A percentile compares a stretch with the other conserved stretches of the same genome.
phyloP scores from a whole-genome alignment of 2,329 filamentous ascomycete species.

The Endoconidiophora polonica region DNA sequence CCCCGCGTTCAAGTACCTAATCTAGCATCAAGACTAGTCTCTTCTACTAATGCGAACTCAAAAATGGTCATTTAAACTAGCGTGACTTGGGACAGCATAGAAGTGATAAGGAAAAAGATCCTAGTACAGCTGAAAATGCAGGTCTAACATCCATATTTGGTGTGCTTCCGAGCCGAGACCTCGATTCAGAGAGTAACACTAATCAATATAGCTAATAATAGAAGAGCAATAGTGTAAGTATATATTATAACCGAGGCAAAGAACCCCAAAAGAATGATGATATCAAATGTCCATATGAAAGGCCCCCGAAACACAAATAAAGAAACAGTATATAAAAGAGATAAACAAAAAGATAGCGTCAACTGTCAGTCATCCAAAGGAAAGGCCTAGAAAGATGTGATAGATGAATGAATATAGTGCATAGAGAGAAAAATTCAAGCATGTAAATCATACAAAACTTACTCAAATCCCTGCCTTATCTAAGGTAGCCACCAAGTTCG shows the following conservation, averaged over 20 bases:
- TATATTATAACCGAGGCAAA: neutral
- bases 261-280: neutral
- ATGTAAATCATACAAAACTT: conserved; percentile 3
- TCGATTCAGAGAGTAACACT: no score
- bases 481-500: conserved; percentile 43
- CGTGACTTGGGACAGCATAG: no score
- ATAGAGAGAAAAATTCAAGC: neutral
- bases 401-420: no score
- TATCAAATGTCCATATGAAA: neutral
- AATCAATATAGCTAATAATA: neutral
- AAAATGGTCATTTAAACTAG: no score
- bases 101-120: no score
- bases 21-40: no score
- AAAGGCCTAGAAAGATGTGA: neutral
- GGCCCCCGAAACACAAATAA: neutral
- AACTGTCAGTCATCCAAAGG: neutral
- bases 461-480: conserved; percentile 25
- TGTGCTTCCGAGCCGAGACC: no score
- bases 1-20: no score
- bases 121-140: no score
- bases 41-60: no score
- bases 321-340: neutral
- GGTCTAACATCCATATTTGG: no score
- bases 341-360: neutral
- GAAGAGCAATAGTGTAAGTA: no score